Base-by-base conservation (phyloP, 2,329 filamentous ascomycete genomes). In the Fusarium sp. region DNA sequence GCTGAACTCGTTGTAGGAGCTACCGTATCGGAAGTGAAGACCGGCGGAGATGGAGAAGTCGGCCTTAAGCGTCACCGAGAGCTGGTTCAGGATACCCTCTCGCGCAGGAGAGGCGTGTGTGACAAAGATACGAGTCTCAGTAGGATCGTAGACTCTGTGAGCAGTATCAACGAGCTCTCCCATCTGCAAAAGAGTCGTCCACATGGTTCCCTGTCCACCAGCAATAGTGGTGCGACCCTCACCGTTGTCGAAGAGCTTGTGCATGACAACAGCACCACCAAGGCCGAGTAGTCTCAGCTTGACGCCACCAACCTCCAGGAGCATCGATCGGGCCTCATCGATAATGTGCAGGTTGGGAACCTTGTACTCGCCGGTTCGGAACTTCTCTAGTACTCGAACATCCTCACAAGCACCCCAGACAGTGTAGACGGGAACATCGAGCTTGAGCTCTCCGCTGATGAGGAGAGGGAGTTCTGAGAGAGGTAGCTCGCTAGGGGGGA, bases 371-470 rank as follows among this genome's bases (percentile, higher is more conserved):
- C 94, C 94, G 14, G 97, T 98, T 73, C 97, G 91, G 85, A 99
- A 97, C 87, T 98, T 98, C 85, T 99, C 97, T 80, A 99, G 85
- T 31, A 99, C 97, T 67, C 97, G 93, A 22, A 99, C 97, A 88
- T 99, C 97, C 85, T 99, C 97, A 81, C 97, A 99, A 57, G 97
- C 97, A 82, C 97, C 97, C 97, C 97, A 99, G 41, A 99, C 97
- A 45, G 97, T 99, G 86, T 98, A 98, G 66, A 99, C 97, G 1
- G 97, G 97, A 67, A 99, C 93, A 72, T 99, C 95, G 67, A 99
- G 92, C 81, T 95, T 97, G 80, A 97, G 89, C 76, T 93, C 93
- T 83, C 95, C 95, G 84, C 91, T 94, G 75, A 99, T 90, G 78
- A 99, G 95, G 79, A 94, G 91, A 27, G 96, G 91, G 39, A 99